Evolutionary conservation across 2,329 filamentous ascomycete genomes (phyloP).

Genomic region (Sporothrix mexicana): DNA sequence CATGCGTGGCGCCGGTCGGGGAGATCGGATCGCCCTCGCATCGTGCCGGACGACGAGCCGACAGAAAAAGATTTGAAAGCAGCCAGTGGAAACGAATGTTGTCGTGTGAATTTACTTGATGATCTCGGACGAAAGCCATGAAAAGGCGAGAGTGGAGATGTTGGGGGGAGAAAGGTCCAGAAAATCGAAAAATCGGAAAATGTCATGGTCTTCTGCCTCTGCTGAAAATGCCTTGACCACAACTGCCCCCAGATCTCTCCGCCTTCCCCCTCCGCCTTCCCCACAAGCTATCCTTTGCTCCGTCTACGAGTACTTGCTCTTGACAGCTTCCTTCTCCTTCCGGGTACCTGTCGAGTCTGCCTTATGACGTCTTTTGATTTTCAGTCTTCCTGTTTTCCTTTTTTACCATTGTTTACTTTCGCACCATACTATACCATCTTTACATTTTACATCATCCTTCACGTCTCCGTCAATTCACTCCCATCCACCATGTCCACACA

Average conservation of each 20-base stretch:
- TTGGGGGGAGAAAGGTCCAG: background rate
- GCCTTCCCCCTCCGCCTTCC: background rate
- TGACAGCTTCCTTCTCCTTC: no score
- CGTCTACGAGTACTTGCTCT: background rate
- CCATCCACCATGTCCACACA: constrained; percentile 4
- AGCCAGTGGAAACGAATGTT: background rate
- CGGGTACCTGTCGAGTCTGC: background rate
- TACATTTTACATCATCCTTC: background rate
- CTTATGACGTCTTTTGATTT: background rate
- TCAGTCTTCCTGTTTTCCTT: background rate
- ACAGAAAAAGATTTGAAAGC: background rate
- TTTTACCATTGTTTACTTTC: background rate
- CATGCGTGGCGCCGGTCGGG: constrained; percentile 7
- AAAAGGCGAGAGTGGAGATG: background rate
- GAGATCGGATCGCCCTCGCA: constrained; percentile 20
- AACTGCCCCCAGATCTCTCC: background rate
- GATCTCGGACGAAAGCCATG: background rate
- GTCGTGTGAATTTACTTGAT: background rate
- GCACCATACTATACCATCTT: no score
- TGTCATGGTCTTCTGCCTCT: background rate
- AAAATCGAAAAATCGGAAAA: background rate
- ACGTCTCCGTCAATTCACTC: background rate
- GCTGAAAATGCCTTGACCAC: background rate
- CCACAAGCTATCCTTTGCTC: constrained; percentile 1
- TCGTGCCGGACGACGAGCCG: constrained; percentile 10